These are phyloP conservation scores for Tetracladium marchalianum DNA, from an alignment of 495 filamentous ascomycete species.

Conservation along the genomic window DNA sequence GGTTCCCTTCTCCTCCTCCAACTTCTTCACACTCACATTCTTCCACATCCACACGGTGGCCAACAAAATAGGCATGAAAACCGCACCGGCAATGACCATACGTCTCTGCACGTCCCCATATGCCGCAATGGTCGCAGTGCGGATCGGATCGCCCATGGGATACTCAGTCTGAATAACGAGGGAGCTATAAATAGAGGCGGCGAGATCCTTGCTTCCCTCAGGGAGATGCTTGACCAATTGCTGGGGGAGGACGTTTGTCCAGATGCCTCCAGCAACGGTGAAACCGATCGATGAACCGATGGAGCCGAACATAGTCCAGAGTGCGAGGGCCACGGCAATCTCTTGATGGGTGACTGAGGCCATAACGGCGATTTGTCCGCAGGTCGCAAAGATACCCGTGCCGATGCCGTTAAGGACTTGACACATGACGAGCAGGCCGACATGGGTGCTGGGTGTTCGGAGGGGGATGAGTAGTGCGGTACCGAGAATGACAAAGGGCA, in stretches of 20 bases:
- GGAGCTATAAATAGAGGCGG: conserved; percentile 46
- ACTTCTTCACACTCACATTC: conserved; percentile 30
- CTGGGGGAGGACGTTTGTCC: conserved; percentile 45
- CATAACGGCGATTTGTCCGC: conserved; percentile 58
- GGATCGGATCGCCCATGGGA: conserved; percentile 41
- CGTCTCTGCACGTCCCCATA: conserved; percentile 40
- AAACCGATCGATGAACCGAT: conserved; percentile 56
- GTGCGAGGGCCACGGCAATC: conserved; percentile 48
- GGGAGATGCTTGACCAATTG: conserved; percentile 47
- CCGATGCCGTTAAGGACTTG: conserved; percentile 71
- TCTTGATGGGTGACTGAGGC: conserved; percentile 52
- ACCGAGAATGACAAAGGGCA: conserved; percentile 56
- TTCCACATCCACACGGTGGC: conserved; percentile 36
- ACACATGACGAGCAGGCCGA: conserved; percentile 66
- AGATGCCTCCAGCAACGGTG: conserved; percentile 52
- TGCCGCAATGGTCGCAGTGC: conserved; percentile 47
- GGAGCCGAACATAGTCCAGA: conserved; percentile 46
- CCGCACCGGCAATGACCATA: conserved; percentile 36
- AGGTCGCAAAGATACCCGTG: conserved; percentile 49
- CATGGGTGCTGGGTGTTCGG: conserved; percentile 40
- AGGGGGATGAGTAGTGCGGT: conserved; percentile 69
- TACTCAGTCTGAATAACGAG: conserved; percentile 46
- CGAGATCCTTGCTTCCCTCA: conserved; percentile 35
- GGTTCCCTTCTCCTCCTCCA: conserved; percentile 9
- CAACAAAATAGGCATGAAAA: conserved; percentile 35